These are phyloP conservation scores for Rhodotorula sp. DNA, from an alignment of 1,284 basidiomycete species.

Conservation along the genomic window DNA sequence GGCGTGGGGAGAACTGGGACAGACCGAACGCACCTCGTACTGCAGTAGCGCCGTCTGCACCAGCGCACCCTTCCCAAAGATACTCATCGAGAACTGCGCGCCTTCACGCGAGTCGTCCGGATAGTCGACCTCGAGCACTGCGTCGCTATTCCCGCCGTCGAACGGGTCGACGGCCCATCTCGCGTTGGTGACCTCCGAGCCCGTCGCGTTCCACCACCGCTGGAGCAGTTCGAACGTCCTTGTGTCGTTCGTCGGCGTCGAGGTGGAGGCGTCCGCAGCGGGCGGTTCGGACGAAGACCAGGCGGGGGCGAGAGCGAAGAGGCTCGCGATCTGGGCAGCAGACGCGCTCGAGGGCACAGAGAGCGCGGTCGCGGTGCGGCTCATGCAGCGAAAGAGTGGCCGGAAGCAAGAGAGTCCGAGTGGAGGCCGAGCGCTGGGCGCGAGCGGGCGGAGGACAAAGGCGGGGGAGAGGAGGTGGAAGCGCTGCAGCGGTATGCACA, in stretches of 20 bases:
- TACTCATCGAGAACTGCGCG: constrained; percentile 21
- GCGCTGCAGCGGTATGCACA: too few species aligned
- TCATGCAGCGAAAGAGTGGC: too few species aligned
- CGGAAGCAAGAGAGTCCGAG: too few species aligned
- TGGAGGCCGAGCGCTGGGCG: too few species aligned
- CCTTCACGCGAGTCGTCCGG: constrained; percentile 20
- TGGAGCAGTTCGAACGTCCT: background rate
- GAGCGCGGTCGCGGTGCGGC: background rate
- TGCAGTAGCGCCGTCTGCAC: constrained; percentile 29
- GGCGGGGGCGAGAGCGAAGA: background rate
- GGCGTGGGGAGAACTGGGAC: too few species aligned
- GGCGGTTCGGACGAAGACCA: background rate
- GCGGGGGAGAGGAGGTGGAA: too few species aligned
- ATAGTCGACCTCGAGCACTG: constrained; percentile 16
- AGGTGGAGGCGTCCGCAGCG: background rate
- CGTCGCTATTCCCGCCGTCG: background rate
- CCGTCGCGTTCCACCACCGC: background rate
- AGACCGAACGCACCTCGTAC: constrained; percentile 20
- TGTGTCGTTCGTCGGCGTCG: background rate
- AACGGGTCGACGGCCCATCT: constrained; percentile 4
- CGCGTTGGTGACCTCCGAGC: background rate
- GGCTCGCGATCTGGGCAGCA: background rate
- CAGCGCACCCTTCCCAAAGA: background rate
- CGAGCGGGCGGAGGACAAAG: too few species aligned
- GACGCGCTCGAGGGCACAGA: background rate